Evolutionary conservation across 2,329 filamentous ascomycete genomes (phyloP), one percentile per base, ranked within the genome.

Genomic region (Parastagonospora avenae): DNA sequence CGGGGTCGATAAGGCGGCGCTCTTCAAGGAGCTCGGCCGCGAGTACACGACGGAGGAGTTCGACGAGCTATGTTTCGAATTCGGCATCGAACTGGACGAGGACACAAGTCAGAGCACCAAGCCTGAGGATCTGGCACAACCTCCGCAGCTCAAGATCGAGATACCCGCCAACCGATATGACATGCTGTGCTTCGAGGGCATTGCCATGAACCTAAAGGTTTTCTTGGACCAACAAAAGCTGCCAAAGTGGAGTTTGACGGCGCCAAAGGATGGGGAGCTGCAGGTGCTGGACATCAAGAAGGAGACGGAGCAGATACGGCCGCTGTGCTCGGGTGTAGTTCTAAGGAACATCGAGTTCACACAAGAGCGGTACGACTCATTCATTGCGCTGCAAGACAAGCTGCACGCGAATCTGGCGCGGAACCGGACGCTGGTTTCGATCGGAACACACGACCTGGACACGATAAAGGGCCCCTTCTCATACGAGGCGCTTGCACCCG

Each of bases 301-400:
- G 70, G 81, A 84, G 78, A 96, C 92, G 29, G 81, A 82, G 50
- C 84, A 87, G 74, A 87, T 99, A 63, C 86, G 94, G 42, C 93
- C 92, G 35, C 90, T 94, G 60, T 89, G 96, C 59, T 91, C 93
- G 12, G 92, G 89, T 55, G 92, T 93, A 41, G 90, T 99, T 60
- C 80, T 99, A 57, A 87, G 94, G 62, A 90, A 92, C 72, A 84
- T 99, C 80, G 91, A 87, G 68, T 97, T 99, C 81, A 92, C 90
- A 64, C 83, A 94, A 79, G 90, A 88, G 62, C 84, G 89, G 61
- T 99, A 99, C 75, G 91, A 96, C 64, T 97, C 92, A 69, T 99
- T 99, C 89, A 99, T 99, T 72, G 85, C 88, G 49, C 83, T 99
- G 41, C 94, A 99, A 79, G 95, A 99, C 79, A 99, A 99, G 80